These are phyloP conservation scores for Leccinum insolens DNA, from an alignment of 1,284 basidiomycete species.

Conservation along the genomic window DNA sequence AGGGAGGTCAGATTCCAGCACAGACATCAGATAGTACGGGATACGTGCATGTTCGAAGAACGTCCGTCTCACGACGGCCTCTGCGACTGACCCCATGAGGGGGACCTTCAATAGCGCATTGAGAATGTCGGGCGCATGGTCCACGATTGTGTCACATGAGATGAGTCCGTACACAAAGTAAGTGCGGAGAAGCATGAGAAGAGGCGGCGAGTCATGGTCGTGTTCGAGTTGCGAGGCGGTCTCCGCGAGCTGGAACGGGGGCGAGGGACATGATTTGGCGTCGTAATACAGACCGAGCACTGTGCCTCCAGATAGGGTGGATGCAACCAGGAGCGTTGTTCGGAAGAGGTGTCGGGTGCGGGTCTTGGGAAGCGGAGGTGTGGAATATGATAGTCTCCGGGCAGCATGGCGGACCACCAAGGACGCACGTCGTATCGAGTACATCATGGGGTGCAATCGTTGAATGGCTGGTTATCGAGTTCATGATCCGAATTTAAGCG, in stretches of 20 bases:
- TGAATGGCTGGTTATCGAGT: neutral
- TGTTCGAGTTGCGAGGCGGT: neutral
- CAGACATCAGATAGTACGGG: neutral
- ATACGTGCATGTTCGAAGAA: slow-evolving; percentile 80
- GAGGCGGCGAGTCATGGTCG: slow-evolving; percentile 17
- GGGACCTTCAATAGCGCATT: slow-evolving; percentile 65
- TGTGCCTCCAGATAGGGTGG: slow-evolving; percentile 23
- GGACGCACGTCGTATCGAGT: slow-evolving; percentile 15
- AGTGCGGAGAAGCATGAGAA: slow-evolving; percentile 49
- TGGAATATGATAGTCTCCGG: slow-evolving; percentile 8
- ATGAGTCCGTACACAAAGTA: slow-evolving; percentile 85
- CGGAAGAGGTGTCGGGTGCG: slow-evolving; percentile 12
- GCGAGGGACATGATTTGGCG: slow-evolving; percentile 29
- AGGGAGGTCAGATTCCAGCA: neutral
- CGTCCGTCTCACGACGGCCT: slow-evolving; percentile 75
- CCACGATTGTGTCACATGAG: slow-evolving; percentile 77
- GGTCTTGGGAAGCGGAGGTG: neutral
- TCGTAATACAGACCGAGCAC: slow-evolving; percentile 27
- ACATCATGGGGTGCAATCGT: slow-evolving; percentile 11
- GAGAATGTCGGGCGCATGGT: slow-evolving; percentile 77
- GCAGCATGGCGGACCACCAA: neutral
- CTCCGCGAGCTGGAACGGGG: slow-evolving; percentile 23
- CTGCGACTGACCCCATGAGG: slow-evolving; percentile 65
- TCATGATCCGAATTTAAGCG: neutral
- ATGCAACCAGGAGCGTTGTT: slow-evolving; percentile 20